These are phyloP conservation scores for Xylariaceae sp. DNA, from an alignment of 2,329 filamentous ascomycete species.

Conservation along the genomic window DNA sequence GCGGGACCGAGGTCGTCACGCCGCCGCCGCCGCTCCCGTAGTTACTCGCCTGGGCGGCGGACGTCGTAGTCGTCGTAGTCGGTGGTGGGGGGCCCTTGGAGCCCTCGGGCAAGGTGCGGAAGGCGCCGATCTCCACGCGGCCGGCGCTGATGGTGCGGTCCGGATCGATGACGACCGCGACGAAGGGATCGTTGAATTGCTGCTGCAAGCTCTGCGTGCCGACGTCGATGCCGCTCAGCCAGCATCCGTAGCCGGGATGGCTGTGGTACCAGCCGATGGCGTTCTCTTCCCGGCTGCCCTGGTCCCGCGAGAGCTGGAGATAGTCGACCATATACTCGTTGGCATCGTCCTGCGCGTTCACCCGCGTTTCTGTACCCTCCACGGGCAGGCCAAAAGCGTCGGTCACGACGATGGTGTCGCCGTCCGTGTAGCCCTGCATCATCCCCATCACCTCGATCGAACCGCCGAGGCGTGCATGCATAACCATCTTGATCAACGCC, in stretches of 20 bases:
- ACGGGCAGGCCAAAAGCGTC: slow-evolving; percentile 92
- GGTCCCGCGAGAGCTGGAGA: slow-evolving; percentile 68
- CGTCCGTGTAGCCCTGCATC: slow-evolving; percentile 91
- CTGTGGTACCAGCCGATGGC: slow-evolving; percentile 97
- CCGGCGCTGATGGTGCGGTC: slow-evolving; percentile 91
- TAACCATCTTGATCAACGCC: slow-evolving; percentile 96
- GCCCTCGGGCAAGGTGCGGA: slow-evolving; percentile 78
- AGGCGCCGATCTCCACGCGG: slow-evolving; percentile 95
- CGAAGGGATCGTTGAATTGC: slow-evolving; percentile 79
- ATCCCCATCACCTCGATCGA: slow-evolving; percentile 93
- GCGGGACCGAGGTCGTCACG: slow-evolving; percentile 60
- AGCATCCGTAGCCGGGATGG: slow-evolving; percentile 96
- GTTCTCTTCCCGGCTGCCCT: slow-evolving; percentile 72
- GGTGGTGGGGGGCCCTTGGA: slow-evolving; percentile 48
- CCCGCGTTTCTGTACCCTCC: slow-evolving; percentile 95
- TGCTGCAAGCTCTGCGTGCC: slow-evolving; percentile 83
- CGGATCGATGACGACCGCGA: slow-evolving; percentile 93
- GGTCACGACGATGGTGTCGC: slow-evolving; percentile 82
- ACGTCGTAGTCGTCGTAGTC: slow-evolving; percentile 8
- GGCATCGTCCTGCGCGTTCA: slow-evolving; percentile 92
- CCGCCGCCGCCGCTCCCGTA: too few relatives aligned
- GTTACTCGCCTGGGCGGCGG: slow-evolving; percentile 38
- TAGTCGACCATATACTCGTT: slow-evolving; percentile 97
- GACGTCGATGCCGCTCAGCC: slow-evolving; percentile 95
- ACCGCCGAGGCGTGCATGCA: slow-evolving; percentile 95